phyloP scores from a whole-genome alignment of 306 rosid species.

The Sicyos edulis region DNA sequence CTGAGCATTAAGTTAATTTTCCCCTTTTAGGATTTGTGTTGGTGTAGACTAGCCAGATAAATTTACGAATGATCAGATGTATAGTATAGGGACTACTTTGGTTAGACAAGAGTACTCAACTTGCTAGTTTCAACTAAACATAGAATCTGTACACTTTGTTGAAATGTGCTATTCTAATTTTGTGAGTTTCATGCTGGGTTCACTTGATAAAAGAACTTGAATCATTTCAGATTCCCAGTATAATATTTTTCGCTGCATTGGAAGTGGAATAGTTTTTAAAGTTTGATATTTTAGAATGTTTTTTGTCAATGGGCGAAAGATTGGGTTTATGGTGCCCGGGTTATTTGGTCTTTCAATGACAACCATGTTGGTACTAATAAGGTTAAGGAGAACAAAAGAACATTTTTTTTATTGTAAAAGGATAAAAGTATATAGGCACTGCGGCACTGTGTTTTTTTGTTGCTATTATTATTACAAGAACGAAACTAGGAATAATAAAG shows the following conservation, averaged over 20 bases:
- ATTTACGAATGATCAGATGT: neutral
- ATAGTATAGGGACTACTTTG: neutral
- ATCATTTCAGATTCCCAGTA: neutral
- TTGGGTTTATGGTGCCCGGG: neutral
- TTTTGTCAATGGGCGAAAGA: neutral
- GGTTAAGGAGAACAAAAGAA: neutral
- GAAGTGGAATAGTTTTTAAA: neutral
- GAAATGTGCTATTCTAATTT: neutral
- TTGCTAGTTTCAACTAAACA: constrained; percentile 2
- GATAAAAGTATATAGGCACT: neutral
- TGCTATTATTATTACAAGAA: neutral
- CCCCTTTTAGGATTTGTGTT: neutral
- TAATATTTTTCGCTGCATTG: neutral
- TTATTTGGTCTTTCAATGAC: neutral
- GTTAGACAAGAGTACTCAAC: neutral
- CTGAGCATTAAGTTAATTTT: neutral
- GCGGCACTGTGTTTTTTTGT: neutral
- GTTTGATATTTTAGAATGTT: neutral
- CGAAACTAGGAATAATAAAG: neutral
- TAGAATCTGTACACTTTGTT: neutral
- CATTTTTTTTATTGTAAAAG: neutral
- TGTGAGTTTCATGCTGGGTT: neutral
- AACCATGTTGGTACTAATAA: no score
- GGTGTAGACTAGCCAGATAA: neutral
- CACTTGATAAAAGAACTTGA: neutral